Base-by-base conservation (phyloP, 352 stramenopile genomes). In the Phytophthora melonis region DNA sequence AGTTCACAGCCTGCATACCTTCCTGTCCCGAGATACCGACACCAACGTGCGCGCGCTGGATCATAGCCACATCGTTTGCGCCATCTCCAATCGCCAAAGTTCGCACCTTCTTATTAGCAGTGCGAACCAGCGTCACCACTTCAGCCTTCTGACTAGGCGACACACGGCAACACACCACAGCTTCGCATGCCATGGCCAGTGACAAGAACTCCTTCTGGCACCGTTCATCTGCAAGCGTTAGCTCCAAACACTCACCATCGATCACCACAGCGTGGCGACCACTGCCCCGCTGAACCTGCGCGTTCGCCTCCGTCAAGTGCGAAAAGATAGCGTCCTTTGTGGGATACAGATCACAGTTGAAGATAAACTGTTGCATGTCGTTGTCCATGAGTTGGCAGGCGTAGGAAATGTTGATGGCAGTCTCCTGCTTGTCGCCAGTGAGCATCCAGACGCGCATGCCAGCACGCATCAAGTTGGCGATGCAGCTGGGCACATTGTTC, bases 1-100 rank as follows among this genome's bases (percentile, higher is more conserved):
- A 96, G 79, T 99, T 99, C 13, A 99, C 98, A 43, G 98, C 98
- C 69, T 98, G 95, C 80, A 97, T 91, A 47, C 94, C 95, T 80
- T 98, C 94, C 66, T 97, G 90, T 5, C 94, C 94, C 18, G 82
- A 92, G 34, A 98, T 98, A 21, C 93, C 94, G 14, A 98, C 91
- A 39, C 93, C 94, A 30, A 98, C 87, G 70, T 98, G 89, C 8
- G 91, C 93, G 18, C 81, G 79, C 74, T 98, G 92, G 57, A 99
- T 98, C 96, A 99, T 99, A 30, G 90, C 88, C 1, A 99, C 96
- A 70, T 99, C 96, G 70, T 99, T 99, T 1, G 95, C 96, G 68
- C 96, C 96, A 62, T 99, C 96, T 63, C 96, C 93, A 39, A 98
- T 98, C 18, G 91, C 81, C 5, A 98, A 70, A n/a, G 92, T 98